Evolutionary conservation across 1,139 yeast species (phyloP).

Genomic region (Hyphopichia khmerensis): DNA sequence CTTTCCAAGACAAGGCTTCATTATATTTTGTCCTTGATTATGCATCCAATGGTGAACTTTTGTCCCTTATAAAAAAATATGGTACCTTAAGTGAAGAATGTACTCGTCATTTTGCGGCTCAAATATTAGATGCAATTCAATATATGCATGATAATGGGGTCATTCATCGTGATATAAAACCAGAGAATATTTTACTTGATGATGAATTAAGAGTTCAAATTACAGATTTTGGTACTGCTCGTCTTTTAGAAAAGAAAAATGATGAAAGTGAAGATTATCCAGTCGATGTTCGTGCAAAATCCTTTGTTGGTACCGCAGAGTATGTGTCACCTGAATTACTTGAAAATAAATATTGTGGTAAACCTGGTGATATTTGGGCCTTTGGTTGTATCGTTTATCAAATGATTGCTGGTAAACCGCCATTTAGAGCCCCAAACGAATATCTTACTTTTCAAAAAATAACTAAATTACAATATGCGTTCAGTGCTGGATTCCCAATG

Average conservation of each 20-base stretch:
- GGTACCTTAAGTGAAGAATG: slow-evolving; percentile 79
- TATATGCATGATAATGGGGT: slow-evolving; percentile 76
- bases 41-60: slow-evolving; percentile 90
- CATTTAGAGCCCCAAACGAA: slow-evolving; percentile 77
- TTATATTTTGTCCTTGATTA: slow-evolving; percentile 89
- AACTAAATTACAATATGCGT: slow-evolving; percentile 61
- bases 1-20: slow-evolving; percentile 89
- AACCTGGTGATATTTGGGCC: slow-evolving; percentile 81
- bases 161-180: slow-evolving; percentile 78
- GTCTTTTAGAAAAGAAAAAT: slow-evolving; percentile 49
- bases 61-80: slow-evolving; percentile 72
- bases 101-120: slow-evolving; percentile 68
- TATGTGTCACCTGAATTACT: slow-evolving; percentile 76
- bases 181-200: slow-evolving; percentile 70
- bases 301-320: slow-evolving; percentile 87
- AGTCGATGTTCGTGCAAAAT: slow-evolving; percentile 54
- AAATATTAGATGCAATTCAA: slow-evolving; percentile 60
- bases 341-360: slow-evolving; percentile 67
- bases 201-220: slow-evolving; percentile 66
- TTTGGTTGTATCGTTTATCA: slow-evolving; percentile 77
- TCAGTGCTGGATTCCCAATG: slow-evolving; percentile 52
- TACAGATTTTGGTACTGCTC: slow-evolving; percentile 82
- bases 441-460: slow-evolving; percentile 59
- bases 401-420: slow-evolving; percentile 74
- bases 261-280: slow-evolving; percentile 42